phyloP scores from a whole-genome alignment of 345 rosid species.

The Boechera stricta region DNA sequence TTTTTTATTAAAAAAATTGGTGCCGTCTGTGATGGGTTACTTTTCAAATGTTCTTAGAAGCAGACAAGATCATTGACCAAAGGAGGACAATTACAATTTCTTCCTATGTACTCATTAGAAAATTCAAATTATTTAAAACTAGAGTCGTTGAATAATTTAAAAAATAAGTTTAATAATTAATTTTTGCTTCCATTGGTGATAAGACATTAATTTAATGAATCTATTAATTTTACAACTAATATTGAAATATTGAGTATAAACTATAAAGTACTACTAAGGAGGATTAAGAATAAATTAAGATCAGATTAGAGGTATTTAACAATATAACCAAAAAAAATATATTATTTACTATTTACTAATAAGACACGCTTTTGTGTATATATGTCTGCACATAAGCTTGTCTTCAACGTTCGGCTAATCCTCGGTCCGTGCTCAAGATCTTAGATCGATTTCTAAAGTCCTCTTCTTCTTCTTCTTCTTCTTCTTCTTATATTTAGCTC shows the following conservation, averaged over 20 bases:
- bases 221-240: neutral
- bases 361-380: slow-evolving; percentile 24
- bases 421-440: slow-evolving; percentile 36
- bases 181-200: neutral
- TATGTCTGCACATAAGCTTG: neutral
- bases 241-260: neutral
- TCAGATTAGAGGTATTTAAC: neutral
- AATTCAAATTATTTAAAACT: slow-evolving; percentile 31
- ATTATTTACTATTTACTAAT: neutral
- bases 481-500: neutral
- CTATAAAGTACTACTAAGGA: slow-evolving; percentile 12
- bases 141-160: neutral
- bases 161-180: neutral
- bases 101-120: slow-evolving; percentile 30
- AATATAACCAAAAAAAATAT: neutral
- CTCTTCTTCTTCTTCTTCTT: slow-evolving; percentile 29
- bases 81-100: slow-evolving; percentile 17
- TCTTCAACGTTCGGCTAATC: slow-evolving; percentile 35
- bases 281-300: neutral
- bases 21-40: slow-evolving; percentile 15
- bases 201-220: neutral
- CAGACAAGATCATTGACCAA: slow-evolving; percentile 39
- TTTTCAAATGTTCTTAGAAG: slow-evolving; percentile 40
- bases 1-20: neutral
- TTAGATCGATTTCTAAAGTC: slow-evolving; percentile 32